A percentile compares a stretch with the other conserved stretches of the same genome.
Evolutionary conservation across 495 filamentous ascomycete genomes (phyloP).

Genomic region (Letharia lupina): DNA sequence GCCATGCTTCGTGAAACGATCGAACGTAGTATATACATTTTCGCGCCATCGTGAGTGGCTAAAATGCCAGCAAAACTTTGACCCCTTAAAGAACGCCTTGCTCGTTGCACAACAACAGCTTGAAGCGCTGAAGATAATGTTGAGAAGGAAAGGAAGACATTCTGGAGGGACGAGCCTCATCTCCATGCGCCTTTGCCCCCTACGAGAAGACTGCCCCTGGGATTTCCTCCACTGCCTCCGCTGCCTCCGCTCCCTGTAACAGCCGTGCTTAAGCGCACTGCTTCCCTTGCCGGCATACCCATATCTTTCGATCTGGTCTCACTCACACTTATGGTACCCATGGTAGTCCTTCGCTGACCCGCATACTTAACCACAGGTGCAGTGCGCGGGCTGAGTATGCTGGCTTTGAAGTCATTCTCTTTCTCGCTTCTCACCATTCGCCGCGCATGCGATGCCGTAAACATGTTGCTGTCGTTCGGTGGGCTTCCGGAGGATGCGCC

Average conservation of each 20-base stretch:
- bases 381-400: slow-evolving; percentile 57
- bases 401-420: slow-evolving; percentile 45
- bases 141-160: neutral
- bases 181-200: slow-evolving; percentile 25
- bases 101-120: slow-evolving; percentile 4
- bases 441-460: slow-evolving; percentile 60
- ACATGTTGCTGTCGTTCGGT: slow-evolving; percentile 51
- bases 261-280: slow-evolving; percentile 38
- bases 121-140: neutral
- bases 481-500: slow-evolving; percentile 46
- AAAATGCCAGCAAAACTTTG: neutral
- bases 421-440: slow-evolving; percentile 63
- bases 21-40: neutral
- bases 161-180: slow-evolving; percentile 10
- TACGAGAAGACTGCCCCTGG: slow-evolving; percentile 23
- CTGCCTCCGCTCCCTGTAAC: slow-evolving; percentile 18
- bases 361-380: slow-evolving; percentile 57
- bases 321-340: slow-evolving; percentile 27
- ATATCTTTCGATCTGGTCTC: slow-evolving; percentile 41
- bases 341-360: slow-evolving; percentile 41
- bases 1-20: neutral
- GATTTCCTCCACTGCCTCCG: slow-evolving; percentile 18
- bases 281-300: slow-evolving; percentile 38
- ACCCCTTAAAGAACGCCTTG: slow-evolving; percentile 7
- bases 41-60: neutral